phyloP scores from a whole-genome alignment of 768 basidiomycete species.

The Podaxis rugospora region DNA sequence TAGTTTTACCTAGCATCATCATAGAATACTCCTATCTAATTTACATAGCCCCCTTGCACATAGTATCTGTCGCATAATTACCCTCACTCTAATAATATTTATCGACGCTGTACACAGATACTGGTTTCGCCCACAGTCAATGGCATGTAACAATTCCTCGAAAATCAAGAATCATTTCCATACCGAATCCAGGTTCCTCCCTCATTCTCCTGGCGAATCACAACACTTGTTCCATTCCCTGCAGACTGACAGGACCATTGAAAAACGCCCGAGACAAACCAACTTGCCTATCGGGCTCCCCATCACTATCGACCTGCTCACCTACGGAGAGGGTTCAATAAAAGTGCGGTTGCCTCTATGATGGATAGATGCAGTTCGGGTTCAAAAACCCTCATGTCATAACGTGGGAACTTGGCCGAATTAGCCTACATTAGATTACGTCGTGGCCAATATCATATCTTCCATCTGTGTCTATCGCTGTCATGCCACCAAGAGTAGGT shows the following conservation, averaged over 20 bases:
- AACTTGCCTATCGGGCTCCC: no score
- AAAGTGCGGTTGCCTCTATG: no score
- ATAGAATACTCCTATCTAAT: background rate
- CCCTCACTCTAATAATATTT: background rate
- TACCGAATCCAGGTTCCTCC: background rate
- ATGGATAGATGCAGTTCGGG: no score
- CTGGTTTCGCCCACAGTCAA: background rate
- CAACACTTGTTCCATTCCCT: no score
- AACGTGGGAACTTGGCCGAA: no score
- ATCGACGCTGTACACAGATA: background rate
- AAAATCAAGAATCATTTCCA: background rate
- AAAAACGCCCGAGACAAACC: no score
- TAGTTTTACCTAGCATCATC: background rate
- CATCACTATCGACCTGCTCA: no score
- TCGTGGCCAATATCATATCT: background rate
- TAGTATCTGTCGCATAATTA: background rate
- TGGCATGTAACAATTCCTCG: background rate
- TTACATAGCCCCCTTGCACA: background rate
- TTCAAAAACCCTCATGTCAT: no score
- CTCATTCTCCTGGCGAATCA: no score
- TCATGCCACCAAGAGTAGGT: conserved; percentile 36
- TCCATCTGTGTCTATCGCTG: background rate
- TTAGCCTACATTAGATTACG: background rate
- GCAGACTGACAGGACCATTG: no score
- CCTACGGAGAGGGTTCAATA: no score